phyloP scores from a whole-genome alignment of 2,329 filamentous ascomycete genomes.

The Diaporthe citrichinensis region DNA sequence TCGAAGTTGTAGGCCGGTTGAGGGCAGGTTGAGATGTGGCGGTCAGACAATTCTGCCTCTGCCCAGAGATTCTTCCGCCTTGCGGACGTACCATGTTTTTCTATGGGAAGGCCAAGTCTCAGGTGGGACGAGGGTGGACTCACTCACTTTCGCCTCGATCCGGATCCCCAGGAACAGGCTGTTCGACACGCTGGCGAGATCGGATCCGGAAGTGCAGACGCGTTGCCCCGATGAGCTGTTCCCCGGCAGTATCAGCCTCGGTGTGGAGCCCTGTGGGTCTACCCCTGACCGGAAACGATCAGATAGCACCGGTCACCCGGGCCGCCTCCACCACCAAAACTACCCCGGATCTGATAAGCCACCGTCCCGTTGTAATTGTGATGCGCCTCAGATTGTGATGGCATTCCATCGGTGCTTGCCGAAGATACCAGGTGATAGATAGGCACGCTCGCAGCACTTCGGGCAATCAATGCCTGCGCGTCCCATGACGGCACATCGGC shows the following conservation, averaged over 20 bases:
- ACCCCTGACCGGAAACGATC: slow-evolving; percentile 33
- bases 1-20: background rate
- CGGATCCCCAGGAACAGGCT: slow-evolving; percentile 17
- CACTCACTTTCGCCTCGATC: slow-evolving; percentile 29
- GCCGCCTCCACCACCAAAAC: slow-evolving; percentile 26
- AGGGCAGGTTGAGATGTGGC: slow-evolving; percentile 12
- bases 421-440: slow-evolving; percentile 15
- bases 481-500: background rate
- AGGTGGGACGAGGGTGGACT: slow-evolving; percentile 39
- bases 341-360: slow-evolving; percentile 37
- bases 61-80: slow-evolving; percentile 14
- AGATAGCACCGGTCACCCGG: slow-evolving; percentile 31
- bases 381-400: background rate
- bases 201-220: slow-evolving; percentile 22
- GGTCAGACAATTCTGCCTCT: slow-evolving; percentile 16
- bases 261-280: slow-evolving; percentile 27
- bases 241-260: slow-evolving; percentile 26
- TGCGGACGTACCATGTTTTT: slow-evolving; percentile 23
- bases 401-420: background rate
- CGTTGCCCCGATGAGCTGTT: slow-evolving; percentile 17
- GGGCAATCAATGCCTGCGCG: background rate
- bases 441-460: background rate
- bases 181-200: slow-evolving; percentile 26
- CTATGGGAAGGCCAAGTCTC: background rate
- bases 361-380: slow-evolving; percentile 1